A percentile compares a stretch with the other conserved stretches of the same genome.
These are phyloP conservation scores for Rubroshorea leprosula DNA, from an alignment of 345 rosid genomes.

Conservation along the genomic window DNA sequence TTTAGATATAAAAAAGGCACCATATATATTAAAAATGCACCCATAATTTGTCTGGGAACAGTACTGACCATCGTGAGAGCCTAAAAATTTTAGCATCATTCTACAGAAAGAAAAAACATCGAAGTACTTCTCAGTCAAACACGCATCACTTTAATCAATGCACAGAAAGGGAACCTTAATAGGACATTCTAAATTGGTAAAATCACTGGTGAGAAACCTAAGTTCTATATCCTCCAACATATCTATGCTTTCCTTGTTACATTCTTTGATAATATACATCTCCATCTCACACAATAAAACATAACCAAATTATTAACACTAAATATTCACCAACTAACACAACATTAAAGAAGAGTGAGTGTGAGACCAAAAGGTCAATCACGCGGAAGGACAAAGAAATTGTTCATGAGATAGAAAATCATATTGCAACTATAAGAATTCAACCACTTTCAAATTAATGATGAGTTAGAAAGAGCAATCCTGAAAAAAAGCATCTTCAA, in stretches of 20 bases:
- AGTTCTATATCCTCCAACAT: background rate
- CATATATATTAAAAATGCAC: background rate
- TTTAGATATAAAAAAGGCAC: too few species aligned
- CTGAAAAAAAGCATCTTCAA: background rate
- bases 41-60: background rate
- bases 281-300: background rate
- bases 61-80: background rate
- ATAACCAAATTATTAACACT: background rate
- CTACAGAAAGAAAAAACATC: background rate
- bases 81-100: background rate
- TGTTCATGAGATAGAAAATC: too few species aligned
- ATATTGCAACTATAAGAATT: background rate
- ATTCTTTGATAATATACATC: background rate
- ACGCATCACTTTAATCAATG: too few species aligned
- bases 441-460: too few species aligned
- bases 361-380: too few species aligned
- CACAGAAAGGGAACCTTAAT: background rate
- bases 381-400: too few species aligned
- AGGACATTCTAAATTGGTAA: background rate
- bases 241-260: too few species aligned
- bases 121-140: too few species aligned
- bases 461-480: background rate
- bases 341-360: too few species aligned
- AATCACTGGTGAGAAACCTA: background rate
- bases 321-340: background rate